Percentiles rank a stretch among this genome's conserved stretches.
Evolutionary conservation across 1,284 basidiomycete species (phyloP).

Genomic region (Heterobasidion occidentale): DNA sequence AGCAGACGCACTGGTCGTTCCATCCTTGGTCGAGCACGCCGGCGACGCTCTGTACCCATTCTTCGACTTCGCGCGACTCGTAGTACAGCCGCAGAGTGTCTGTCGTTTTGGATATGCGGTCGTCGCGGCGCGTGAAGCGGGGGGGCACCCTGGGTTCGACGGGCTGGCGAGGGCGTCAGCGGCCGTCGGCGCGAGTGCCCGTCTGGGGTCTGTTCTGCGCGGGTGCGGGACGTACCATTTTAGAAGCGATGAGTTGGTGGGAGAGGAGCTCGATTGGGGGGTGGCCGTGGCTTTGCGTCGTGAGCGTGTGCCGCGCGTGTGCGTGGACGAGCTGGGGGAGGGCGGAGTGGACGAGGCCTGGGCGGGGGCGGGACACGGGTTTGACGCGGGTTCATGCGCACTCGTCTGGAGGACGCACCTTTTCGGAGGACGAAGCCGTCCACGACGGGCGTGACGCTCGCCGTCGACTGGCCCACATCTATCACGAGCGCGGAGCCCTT

Average conservation of each 20-base stretch:
- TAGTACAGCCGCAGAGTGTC: conserved; percentile 78
- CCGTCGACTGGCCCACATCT: conserved; percentile 85
- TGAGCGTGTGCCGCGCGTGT: conserved; percentile 60
- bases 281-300: conserved; percentile 36
- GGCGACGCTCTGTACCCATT: conserved; percentile 87
- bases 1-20: conserved; percentile 71
- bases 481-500: conserved; percentile 95
- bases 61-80: conserved; percentile 83
- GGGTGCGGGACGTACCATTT: conserved; percentile 39
- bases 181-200: not conserved
- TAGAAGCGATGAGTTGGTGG: conserved; percentile 83
- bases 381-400: not conserved
- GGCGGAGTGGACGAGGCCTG: conserved; percentile 64
- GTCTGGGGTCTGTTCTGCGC: not conserved
- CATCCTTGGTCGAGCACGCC: conserved; percentile 82
- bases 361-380: not conserved
- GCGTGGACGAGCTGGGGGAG: conserved; percentile 75
- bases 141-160: conserved; percentile 54
- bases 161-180: conserved; percentile 33
- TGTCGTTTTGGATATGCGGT: conserved; percentile 68
- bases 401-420: conserved; percentile 39
- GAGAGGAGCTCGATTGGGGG: conserved; percentile 61
- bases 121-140: conserved; percentile 63
- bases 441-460: conserved; percentile 91
- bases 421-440: conserved; percentile 98